Evolutionary conservation across 768 basidiomycete species (phyloP), one percentile per base, ranked within the genome.

Genomic region (Tricholoma sp.): DNA sequence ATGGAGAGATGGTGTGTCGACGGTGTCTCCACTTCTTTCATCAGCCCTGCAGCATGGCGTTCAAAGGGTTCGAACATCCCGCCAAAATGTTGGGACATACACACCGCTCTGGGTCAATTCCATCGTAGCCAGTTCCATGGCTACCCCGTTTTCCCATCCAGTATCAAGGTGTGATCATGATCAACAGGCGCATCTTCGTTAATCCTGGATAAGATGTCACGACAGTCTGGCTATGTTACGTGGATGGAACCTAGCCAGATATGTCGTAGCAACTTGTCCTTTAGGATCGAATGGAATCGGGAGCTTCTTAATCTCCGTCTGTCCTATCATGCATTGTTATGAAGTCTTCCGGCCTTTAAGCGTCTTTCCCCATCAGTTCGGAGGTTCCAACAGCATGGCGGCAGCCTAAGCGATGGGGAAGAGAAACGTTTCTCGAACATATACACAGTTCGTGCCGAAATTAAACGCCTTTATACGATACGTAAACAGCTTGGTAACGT

Each of bases 291-390:
- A n/a, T 31, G 47, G 29, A 41, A 50, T 50, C 27, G 16, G 24
- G 9, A n/a, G 29, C 22, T 45, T 45, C 41, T 54, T 54, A 54
- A 54, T 54, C 53, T 45, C 53, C 53, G 39, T 45, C 53, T 54
- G 41, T 45, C 53, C 39, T 50, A 54, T 54, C 53, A 27, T 50
- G 3, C 29, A 16, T 50, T 50, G 16, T 41, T 35, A 54, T 54
- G 29, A 54, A 45, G 27, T 45, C 41, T 54, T 22, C 53, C 29
- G 31, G 53, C 31, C 10, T 45, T 32, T 32, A 45, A 45, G 39
- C 39, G 53, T 45, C 34, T 45, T 45, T 29, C 39, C 29, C 53
- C 39, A n/a, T 54, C 34, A 18, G 53, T 27, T 43, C 16, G 24
- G n/a, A 50, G 47, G 29, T 50, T 50, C 47, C 47, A 45, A 9